Conservation (phyloP, 257 asterid genomes). For the Nicotiana tomentosiformis region DNA sequence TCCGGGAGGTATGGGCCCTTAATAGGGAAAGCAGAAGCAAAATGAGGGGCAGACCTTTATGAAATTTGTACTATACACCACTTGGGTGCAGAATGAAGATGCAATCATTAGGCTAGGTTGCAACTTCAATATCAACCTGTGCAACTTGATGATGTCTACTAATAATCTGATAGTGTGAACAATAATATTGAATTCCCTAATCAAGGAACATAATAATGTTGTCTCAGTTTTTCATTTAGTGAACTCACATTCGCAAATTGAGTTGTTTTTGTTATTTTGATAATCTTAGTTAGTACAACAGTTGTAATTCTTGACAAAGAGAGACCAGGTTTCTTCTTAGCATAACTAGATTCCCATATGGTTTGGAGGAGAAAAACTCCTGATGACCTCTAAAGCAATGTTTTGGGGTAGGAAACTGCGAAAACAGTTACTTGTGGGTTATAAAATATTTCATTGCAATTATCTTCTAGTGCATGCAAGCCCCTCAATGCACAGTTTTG, state of each 20-base stretch:
- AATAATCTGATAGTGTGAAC: not conserved
- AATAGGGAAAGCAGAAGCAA: not conserved
- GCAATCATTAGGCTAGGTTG: not conserved
- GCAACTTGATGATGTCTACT: conserved; percentile 1
- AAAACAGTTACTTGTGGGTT: not conserved
- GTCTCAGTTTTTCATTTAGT: not conserved
- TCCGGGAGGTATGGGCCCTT: not conserved
- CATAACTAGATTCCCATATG: not conserved
- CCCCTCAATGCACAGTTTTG: not conserved
- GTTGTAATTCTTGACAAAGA: not conserved
- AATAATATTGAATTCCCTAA: not conserved
- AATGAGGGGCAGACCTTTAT: not conserved
- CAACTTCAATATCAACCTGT: conserved; percentile 4
- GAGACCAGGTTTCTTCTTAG: not conserved
- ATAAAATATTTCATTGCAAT: not conserved
- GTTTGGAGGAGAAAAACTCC: not conserved
- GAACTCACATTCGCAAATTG: not conserved
- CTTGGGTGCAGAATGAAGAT: not conserved
- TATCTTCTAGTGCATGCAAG: not conserved
- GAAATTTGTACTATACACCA: not conserved
- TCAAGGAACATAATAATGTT: not conserved
- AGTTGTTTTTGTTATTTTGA: not conserved
- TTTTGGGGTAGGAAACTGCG: not conserved
- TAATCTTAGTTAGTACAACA: not conserved
- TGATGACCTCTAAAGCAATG: not conserved